A percentile compares a stretch with the other conserved stretches of the same genome.
Conservation (phyloP, 2,329 filamentous ascomycete species). For the Venturia aucupariae region DNA sequence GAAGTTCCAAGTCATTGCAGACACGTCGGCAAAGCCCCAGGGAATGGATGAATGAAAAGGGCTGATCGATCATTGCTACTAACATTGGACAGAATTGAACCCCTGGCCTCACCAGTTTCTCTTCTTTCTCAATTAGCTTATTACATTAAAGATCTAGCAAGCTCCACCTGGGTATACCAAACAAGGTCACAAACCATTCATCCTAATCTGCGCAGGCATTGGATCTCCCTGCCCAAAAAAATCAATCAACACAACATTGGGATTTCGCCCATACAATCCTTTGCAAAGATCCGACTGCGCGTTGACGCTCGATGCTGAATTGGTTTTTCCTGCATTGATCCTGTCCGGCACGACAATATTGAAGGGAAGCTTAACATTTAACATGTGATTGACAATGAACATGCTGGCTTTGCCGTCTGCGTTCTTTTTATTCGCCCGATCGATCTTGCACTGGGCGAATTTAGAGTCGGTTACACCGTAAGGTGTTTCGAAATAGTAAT, state of each 20-base stretch:
- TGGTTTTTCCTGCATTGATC: conserved; percentile 52
- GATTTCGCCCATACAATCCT: conserved; percentile 4
- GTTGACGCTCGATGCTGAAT: conserved; percentile 42
- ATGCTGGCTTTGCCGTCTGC: conserved; percentile 47
- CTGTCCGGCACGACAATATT: conserved; percentile 32
- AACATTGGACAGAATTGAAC: not conserved
- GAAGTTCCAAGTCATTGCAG: not conserved
- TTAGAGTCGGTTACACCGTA: conserved; percentile 52
- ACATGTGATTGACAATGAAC: conserved; percentile 73
- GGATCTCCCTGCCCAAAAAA: conserved; percentile 10
- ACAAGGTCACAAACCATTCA: conserved; percentile 13
- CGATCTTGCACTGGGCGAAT: conserved; percentile 59
- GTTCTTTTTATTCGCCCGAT: conserved; percentile 53
- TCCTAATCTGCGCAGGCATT: conserved; percentile 4
- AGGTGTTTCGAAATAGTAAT: conserved; percentile 62
- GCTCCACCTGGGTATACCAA: not conserved
- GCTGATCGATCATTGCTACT: not conserved
- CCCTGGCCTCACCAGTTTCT: not conserved
- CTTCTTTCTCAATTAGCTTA: not conserved
- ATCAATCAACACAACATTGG: conserved; percentile 14
- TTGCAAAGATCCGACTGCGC: conserved; percentile 13
- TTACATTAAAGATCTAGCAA: not conserved
- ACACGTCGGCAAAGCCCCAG: not conserved
- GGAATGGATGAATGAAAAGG: not conserved
- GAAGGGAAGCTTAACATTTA: conserved; percentile 45